A percentile compares a stretch with the other conserved stretches of the same genome.
Evolutionary conservation across 2,329 filamentous ascomycete genomes (phyloP).

Genomic region (Aspergillus persii): DNA sequence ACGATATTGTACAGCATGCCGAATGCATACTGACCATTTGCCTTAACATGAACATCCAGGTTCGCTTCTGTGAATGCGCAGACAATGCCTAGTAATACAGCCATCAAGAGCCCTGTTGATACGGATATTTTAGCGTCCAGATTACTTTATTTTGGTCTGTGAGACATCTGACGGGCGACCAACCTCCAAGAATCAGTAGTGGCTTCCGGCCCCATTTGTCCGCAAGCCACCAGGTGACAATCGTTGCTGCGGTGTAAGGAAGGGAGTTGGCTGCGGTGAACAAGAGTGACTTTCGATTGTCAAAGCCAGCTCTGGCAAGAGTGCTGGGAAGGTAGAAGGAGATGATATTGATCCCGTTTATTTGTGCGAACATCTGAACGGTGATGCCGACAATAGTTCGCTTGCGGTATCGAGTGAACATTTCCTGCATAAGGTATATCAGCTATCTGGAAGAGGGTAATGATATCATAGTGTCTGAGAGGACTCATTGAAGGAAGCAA

Average conservation of each 20-base stretch:
- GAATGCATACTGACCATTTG: conserved; percentile 40
- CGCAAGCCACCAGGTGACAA: conserved; percentile 41
- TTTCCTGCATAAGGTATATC: conserved; percentile 27
- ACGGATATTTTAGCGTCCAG: too few relatives aligned
- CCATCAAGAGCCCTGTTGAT: conserved; percentile 30
- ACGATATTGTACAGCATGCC: conserved; percentile 41
- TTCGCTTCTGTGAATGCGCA: conserved; percentile 38
- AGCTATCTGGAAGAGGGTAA: too few relatives aligned
- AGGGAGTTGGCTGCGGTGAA: conserved; percentile 42
- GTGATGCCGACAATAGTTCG: conserved; percentile 43
- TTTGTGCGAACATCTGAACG: conserved; percentile 42
- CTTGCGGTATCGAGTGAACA: conserved; percentile 45
- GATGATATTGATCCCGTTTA: conserved; percentile 45
- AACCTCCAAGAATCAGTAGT: conserved; percentile 25
- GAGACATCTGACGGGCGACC: neutral
- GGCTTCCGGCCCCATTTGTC: conserved; percentile 43
- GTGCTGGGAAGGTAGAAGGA: conserved; percentile 43
- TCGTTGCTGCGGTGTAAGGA: conserved; percentile 41
- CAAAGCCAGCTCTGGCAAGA: conserved; percentile 36
- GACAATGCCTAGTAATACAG: conserved; percentile 34
- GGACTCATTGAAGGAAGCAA: neutral
- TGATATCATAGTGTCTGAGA: neutral
- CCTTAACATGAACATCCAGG: conserved; percentile 26
- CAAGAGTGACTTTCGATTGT: conserved; percentile 38
- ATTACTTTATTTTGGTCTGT: too few relatives aligned